These are phyloP conservation scores for Glycine soja DNA, from an alignment of 306 rosid genomes.

Conservation along the genomic window DNA sequence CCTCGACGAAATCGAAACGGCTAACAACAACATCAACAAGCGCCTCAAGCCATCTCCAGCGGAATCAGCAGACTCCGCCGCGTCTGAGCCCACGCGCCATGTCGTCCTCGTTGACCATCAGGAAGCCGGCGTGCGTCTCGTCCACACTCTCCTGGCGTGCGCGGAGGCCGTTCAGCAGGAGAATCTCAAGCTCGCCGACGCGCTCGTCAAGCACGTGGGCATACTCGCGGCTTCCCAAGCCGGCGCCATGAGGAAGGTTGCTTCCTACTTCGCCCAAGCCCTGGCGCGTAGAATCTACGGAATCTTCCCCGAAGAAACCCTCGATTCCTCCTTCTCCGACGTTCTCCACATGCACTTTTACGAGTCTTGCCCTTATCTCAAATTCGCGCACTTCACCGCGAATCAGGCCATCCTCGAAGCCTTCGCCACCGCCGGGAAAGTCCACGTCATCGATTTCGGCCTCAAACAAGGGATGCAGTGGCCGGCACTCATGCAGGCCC, in stretches of 20 bases:
- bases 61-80: slow-evolving; percentile 29
- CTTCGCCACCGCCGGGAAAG: slow-evolving; percentile 58
- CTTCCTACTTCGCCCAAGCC: slow-evolving; percentile 75
- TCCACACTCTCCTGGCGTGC: slow-evolving; percentile 83
- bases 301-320: slow-evolving; percentile 55
- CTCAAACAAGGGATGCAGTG: slow-evolving; percentile 91
- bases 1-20: neutral
- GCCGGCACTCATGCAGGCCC: slow-evolving; percentile 91
- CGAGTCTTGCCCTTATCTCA: slow-evolving; percentile 78
- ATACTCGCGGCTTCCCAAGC: slow-evolving; percentile 68
- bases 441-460: slow-evolving; percentile 88
- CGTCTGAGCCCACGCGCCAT: slow-evolving; percentile 60
- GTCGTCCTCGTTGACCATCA: slow-evolving; percentile 71
- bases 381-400: slow-evolving; percentile 94
- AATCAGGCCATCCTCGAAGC: slow-evolving; percentile 91
- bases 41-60: slow-evolving; percentile 50
- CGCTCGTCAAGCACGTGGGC: slow-evolving; percentile 67
- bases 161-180: slow-evolving; percentile 78
- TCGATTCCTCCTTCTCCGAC: slow-evolving; percentile 61
- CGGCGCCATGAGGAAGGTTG: slow-evolving; percentile 85
- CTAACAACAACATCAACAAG: slow-evolving; percentile 47
- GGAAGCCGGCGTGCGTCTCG: slow-evolving; percentile 83
- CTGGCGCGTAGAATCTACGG: slow-evolving; percentile 66
- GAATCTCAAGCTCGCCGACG: slow-evolving; percentile 67
- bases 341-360: slow-evolving; percentile 82